Percentiles rank a stretch among this genome's conserved stretches.
These are phyloP conservation scores for Cordyceps militaris DNA, from an alignment of 2,329 filamentous ascomycete species.

Conservation along the genomic window DNA sequence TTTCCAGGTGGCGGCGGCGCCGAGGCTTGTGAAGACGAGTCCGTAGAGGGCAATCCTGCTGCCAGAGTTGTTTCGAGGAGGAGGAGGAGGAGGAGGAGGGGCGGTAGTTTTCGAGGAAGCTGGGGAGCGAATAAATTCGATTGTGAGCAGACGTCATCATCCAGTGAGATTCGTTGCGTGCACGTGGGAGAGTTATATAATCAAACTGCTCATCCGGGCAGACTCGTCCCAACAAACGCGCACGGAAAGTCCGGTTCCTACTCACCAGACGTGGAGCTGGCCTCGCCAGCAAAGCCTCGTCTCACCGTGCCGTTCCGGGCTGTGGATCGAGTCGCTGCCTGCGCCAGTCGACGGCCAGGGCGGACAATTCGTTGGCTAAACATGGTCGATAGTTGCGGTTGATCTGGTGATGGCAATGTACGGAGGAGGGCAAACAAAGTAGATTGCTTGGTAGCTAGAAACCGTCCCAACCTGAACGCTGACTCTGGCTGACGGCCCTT, in stretches of 20 bases:
- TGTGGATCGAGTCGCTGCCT: conserved; percentile 15
- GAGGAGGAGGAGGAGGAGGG: neutral
- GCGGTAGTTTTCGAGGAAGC: neutral
- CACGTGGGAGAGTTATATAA: neutral
- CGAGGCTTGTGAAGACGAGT: conserved; percentile 24
- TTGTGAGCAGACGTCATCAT: neutral
- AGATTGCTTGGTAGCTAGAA: neutral
- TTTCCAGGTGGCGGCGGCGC: conserved; percentile 31
- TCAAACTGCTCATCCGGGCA: neutral
- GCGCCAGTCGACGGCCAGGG: conserved; percentile 20
- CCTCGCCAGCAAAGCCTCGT: conserved; percentile 20
- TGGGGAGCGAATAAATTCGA: neutral
- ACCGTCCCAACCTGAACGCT: neutral
- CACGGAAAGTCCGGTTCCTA: conserved; percentile 8
- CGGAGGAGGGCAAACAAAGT: neutral
- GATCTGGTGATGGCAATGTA: neutral
- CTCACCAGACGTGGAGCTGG: conserved; percentile 20
- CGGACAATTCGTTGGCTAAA: conserved; percentile 21
- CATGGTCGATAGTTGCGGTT: conserved; percentile 11
- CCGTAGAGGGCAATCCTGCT: conserved; percentile 23
- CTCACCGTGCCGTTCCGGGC: conserved; percentile 13
- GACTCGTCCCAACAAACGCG: neutral
- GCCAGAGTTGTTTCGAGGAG: conserved; percentile 15
- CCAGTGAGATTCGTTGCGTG: neutral
- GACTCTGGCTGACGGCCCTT: neutral